Evolutionary conservation across 805 yeast genomes (phyloP), one percentile per base, ranked within the genome.

Genomic region (Metschnikowia cerradonensis): DNA sequence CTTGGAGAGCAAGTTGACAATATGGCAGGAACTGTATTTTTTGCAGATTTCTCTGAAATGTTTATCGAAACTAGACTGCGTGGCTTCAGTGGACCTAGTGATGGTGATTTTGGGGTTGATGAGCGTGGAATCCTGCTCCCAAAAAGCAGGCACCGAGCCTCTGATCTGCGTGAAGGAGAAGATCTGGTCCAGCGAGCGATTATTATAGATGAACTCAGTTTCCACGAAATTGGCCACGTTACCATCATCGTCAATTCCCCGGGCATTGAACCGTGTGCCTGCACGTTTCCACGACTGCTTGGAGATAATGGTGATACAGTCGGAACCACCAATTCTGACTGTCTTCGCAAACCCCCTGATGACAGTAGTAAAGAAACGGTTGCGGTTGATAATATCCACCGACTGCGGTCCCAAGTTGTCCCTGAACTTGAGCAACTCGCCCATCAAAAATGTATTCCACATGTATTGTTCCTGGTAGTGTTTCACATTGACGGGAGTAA

Each of bases 271-370:
- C n/a, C 62, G 52, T 10, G 62, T 59, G 17, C 62, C 62, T 6
- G 62, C 62, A 23, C 62, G 49, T 64, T 84, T 84, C 90, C 98
- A 94, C n/a, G 96, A 87, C 66, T 92, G 98, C 59, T 94, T 87
- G 0, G 97, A 91, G 15, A 94, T 83, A 19, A 92, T 79, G 0
- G 98, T 86, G 52, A 91, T 67, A 2, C 79, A 66, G 15, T 79
- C 83, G 11, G 67, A 60, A 34, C 41, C 72, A 37, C 62, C 60
- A 11, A 82, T 64, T 3, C 72, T 68, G 41, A 79, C 74, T 0
- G 97, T 88, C 55, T 88, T 88, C 0, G 98, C 97, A 74, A 90
- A 94, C 0, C 99, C 99, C 52, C 99, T 76, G 48, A 94, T 94
- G 6, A 87, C 97, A 0, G 96, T 88, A 1, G 97, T 90, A 45